These are phyloP conservation scores for Peronospora destructor DNA, from an alignment of 352 stramenopile species.

Conservation along the genomic window DNA sequence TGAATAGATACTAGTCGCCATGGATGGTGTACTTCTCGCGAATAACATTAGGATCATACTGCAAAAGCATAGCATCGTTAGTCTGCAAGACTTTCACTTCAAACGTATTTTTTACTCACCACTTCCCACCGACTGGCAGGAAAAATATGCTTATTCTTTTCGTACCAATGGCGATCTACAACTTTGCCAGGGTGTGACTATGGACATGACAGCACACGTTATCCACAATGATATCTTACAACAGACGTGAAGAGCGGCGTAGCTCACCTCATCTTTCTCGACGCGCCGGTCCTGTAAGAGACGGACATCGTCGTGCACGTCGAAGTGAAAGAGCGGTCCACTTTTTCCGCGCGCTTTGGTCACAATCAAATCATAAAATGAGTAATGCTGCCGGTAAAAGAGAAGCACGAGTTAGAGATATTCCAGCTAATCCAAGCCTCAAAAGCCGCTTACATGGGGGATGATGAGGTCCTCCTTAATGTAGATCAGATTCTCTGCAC, in stretches of 20 bases:
- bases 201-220: conserved; percentile 5
- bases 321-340: conserved; percentile 96
- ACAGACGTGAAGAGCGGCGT: not conserved
- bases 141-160: conserved; percentile 99
- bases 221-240: conserved; percentile 1
- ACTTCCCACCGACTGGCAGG: conserved; percentile 97
- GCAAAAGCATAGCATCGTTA: conserved; percentile 7
- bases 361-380: conserved; percentile 99
- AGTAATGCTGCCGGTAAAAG: conserved; percentile 78
- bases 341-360: conserved; percentile 96
- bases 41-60: conserved; percentile 76
- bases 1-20: conserved; percentile 32
- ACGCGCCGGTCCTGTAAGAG: conserved; percentile 89
- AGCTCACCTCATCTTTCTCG: conserved; percentile 92
- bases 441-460: conserved; percentile 60
- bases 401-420: conserved; percentile 11
- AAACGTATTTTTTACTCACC: conserved; percentile 34
- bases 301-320: conserved; percentile 91
- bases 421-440: not conserved
- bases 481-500: conserved; percentile 93
- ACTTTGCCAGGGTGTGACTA: conserved; percentile 96
- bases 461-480: conserved; percentile 99
- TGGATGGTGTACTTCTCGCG: conserved; percentile 81
- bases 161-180: conserved; percentile 95
- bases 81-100: not conserved